Conservation (phyloP, 2,329 filamentous ascomycete species). For the Paradendryphiella salina region DNA sequence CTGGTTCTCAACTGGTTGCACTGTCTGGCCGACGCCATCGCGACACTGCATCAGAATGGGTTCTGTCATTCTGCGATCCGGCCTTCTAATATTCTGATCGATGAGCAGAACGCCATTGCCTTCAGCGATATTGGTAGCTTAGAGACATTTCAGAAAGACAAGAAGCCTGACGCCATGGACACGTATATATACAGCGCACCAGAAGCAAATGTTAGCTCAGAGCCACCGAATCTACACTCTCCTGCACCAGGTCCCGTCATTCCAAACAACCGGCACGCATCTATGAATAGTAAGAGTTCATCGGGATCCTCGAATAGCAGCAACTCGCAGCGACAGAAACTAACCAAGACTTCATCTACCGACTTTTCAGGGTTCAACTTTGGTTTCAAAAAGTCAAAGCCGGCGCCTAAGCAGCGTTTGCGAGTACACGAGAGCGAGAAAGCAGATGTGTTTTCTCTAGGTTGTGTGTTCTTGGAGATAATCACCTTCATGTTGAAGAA, state of each 20-base stretch:
- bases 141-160: slow-evolving; percentile 56
- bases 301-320: slow-evolving; percentile 40
- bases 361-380: slow-evolving; percentile 47
- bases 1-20: slow-evolving; percentile 74
- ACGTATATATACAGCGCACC: slow-evolving; percentile 74
- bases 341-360: slow-evolving; percentile 40
- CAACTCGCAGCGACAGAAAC: slow-evolving; percentile 40
- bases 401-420: slow-evolving; percentile 32
- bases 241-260: slow-evolving; percentile 18
- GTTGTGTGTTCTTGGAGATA: slow-evolving; percentile 72
- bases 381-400: slow-evolving; percentile 40
- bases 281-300: slow-evolving; percentile 44
- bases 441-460: slow-evolving; percentile 73
- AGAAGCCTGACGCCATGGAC: slow-evolving; percentile 65
- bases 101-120: slow-evolving; percentile 66
- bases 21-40: slow-evolving; percentile 69
- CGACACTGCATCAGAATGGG: slow-evolving; percentile 67
- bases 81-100: slow-evolving; percentile 70
- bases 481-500: slow-evolving; percentile 71
- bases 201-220: slow-evolving; percentile 53
- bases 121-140: slow-evolving; percentile 63
- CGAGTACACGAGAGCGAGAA: slow-evolving; percentile 45
- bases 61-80: slow-evolving; percentile 70
- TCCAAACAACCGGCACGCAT: slow-evolving; percentile 32
- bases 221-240: slow-evolving; percentile 18